Base-by-base conservation (phyloP, 129 eudicot species). In the Gnaphalium uliginosum region DNA sequence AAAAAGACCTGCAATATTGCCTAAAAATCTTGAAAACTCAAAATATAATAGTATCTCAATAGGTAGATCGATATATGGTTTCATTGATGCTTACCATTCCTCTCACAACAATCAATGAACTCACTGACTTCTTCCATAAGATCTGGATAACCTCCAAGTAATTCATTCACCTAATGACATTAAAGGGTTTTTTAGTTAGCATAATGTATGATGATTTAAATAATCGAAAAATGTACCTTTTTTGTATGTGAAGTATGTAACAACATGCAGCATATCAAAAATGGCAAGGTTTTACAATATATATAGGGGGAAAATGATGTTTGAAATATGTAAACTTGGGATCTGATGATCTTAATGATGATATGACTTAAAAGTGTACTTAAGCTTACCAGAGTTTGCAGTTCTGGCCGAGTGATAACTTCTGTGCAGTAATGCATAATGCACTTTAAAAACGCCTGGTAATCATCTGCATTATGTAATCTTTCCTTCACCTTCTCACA, bases 401-500 rank as follows among this genome's bases (percentile, higher is more conserved):
- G 82, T 68, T 88, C 76, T 75, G 85, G 67, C 61, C 90, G 82
- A 46, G 87, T 81, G 60, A 90, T 84, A 68, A 76, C 72, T 67
- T 81, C 86, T 71, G 85, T 85, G 79, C 74, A 46, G 60, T 82
- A 92, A 79, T 85, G 81, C 68, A 84, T 75, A 64, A 86, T 83
- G 83, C 92, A 93, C 83, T 85, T 89, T 64, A 81, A 72, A 82
- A 89, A 83, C 54, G 85, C 82, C 69, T 83, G 79, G 63, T 83
- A 84, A 82, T 74, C 85, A 65, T 86, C 89, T 21, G 85, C 56
- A 50, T 74, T 82, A 62, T 29, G 85, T 73, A 93, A 61, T 68
- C 79, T 82, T 73, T 84, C 90, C 83, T 83, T 90, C 80, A 93
- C 96, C 74, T 83, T 89, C 73, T 86, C 92, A 70, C 82, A 83